These are phyloP conservation scores for Fusarium chuoi DNA, from an alignment of 2,329 filamentous ascomycete species.

Conservation along the genomic window DNA sequence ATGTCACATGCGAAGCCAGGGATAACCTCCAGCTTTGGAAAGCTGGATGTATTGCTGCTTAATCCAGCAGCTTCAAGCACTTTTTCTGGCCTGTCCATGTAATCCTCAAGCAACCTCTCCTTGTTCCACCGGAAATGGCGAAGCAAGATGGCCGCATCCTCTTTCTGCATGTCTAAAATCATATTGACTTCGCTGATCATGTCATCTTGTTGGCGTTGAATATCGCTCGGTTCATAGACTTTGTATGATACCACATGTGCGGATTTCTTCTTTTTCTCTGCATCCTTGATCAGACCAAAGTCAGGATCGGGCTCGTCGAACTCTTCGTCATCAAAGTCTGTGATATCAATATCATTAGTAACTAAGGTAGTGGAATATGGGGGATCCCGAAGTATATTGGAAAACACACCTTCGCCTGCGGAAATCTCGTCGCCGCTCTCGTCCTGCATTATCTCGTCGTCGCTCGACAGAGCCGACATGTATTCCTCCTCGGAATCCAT, in stretches of 20 bases:
- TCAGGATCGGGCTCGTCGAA: conserved; percentile 68
- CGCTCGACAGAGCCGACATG: conserved; percentile 82
- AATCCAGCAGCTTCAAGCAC: conserved; percentile 88
- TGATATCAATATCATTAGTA: conserved; percentile 23
- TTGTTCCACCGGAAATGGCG: conserved; percentile 96
- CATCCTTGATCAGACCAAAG: conserved; percentile 67
- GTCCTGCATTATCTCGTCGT: conserved; percentile 78
- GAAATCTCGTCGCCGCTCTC: conserved; percentile 79
- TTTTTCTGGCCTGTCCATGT: conserved; percentile 88
- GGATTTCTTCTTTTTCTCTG: conserved; percentile 76
- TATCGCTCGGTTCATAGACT: conserved; percentile 82
- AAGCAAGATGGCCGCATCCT: conserved; percentile 89
- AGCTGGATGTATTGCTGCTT: conserved; percentile 68
- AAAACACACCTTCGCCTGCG: conserved; percentile 58
- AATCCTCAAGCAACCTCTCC: conserved; percentile 91
- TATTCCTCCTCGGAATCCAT: conserved; percentile 99
- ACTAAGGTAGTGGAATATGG: conserved; percentile 3
- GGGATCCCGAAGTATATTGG: conserved; percentile 5
- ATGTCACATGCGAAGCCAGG: conserved; percentile 91
- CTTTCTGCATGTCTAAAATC: conserved; percentile 88
- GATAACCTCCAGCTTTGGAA: conserved; percentile 75
- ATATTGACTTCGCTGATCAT: conserved; percentile 91
- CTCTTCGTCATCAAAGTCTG: conserved; percentile 68
- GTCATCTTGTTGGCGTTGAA: conserved; percentile 84
- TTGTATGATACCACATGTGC: conserved; percentile 87